Evolutionary conservation across 768 basidiomycete species (phyloP), one percentile per base, ranked within the genome.

Genomic region (Suillus clintonianus): DNA sequence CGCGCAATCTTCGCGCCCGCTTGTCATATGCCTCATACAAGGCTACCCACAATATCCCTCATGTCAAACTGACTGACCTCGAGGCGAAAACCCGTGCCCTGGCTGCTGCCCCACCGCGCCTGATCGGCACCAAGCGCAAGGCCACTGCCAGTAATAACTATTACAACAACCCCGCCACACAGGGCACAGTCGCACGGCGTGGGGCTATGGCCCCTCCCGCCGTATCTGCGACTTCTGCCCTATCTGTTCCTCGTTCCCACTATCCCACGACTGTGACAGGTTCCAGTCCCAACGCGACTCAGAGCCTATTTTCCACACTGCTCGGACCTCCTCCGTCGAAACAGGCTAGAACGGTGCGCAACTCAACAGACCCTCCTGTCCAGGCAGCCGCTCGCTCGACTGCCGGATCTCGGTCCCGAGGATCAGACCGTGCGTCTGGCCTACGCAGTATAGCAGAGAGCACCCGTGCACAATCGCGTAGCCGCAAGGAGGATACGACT

Each of bases 11-110:
- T 62, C 87, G 93, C 65, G 84, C 92, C 69, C 89, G 92, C 68
- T 84, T 95, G 59, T 85, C 90, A 0, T 92, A 92, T 76, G 92
- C 92, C 27, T 89, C 89, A 2, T 93, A 90, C 83, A 94, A 94
- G 78, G 91, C 92, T 5, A 82, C 83, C 15, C 85, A 92, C 75
- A 90, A 92, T 73, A 77, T 91, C 61, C 80, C 88, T 11, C 85
- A 87, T 61, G 79, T 87, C 57, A 81, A 88, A 51, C 78, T 93
- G 56, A 83, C 83, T 70, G 91, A 93, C 65, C 83, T 92, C 54
- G 93, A 94, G 74, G 83, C 85, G 17, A 87, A 87, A 70, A 77
- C 79, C 45, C 78, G 76, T 60, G 70, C 67, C 64, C 82, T 85
- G 70, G 75, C 77, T 61, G 79, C 79, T 64, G 74, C 79, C 54